phyloP scores from a whole-genome alignment of 306 rosid genomes.

The Trifolium repens region DNA sequence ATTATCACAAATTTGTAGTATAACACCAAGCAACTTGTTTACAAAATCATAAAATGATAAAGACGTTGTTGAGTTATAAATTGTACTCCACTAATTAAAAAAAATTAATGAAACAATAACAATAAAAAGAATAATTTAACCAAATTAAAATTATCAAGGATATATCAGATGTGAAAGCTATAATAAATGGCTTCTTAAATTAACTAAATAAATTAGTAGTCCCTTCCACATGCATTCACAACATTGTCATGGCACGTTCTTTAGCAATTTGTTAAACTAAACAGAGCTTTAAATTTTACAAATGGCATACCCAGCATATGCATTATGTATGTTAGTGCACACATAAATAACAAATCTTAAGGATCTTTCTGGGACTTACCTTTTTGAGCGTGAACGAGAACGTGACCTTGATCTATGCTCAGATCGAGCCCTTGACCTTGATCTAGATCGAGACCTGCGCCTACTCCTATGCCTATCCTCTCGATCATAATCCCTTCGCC shows the following conservation, averaged over 20 bases:
- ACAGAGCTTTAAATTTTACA: not conserved
- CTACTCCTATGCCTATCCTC: conserved; percentile 73
- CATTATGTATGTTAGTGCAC: conserved; percentile 4
- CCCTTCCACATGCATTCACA: conserved; percentile 27
- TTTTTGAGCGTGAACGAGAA: conserved; percentile 94
- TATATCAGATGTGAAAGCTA: not conserved
- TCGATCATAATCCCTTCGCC: conserved; percentile 83
- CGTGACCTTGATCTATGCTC: conserved; percentile 85
- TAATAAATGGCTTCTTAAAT: not conserved
- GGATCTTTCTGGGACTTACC: conserved; percentile 50
- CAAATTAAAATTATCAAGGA: conserved; percentile 2
- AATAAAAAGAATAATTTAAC: not conserved
- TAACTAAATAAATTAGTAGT: not conserved
- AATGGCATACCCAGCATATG: not conserved
- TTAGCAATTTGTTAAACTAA: conserved; percentile 24
- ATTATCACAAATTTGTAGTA: not conserved
- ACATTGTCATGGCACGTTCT: not conserved
- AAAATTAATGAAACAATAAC: not conserved
- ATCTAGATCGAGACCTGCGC: conserved; percentile 73
- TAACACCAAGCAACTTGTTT: not conserved
- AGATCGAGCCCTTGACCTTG: conserved; percentile 64
- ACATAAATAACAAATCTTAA: conserved; percentile 2
- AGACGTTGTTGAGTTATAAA: not conserved
- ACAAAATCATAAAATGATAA: not conserved
- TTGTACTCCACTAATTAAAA: not conserved